Evolutionary conservation across 2,329 filamentous ascomycete genomes (phyloP).

Genomic region (Phialophora macrospora): DNA sequence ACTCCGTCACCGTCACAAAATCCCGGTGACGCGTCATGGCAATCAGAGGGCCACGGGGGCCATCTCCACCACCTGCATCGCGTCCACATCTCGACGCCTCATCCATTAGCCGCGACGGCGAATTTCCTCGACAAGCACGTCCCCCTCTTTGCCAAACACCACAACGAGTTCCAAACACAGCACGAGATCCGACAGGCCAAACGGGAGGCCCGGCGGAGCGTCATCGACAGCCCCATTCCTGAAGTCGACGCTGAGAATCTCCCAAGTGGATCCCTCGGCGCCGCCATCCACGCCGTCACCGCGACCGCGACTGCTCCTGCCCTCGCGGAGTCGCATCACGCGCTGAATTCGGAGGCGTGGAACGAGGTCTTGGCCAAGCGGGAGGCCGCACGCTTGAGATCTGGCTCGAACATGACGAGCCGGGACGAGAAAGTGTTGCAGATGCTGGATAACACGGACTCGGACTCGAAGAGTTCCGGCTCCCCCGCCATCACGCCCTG

Average conservation of each 20-base stretch:
- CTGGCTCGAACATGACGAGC: conserved; percentile 16
- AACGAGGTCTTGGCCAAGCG: conserved; percentile 28
- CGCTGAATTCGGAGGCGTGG: conserved; percentile 26
- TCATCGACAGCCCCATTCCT: conserved; percentile 26
- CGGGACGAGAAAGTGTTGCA: background rate
- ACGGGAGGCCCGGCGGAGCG: conserved; percentile 27
- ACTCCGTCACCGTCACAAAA: conserved; percentile 23
- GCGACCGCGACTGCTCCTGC: conserved; percentile 13
- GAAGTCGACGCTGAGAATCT: conserved; percentile 23
- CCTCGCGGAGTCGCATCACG: conserved; percentile 13
- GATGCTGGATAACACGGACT: conserved; percentile 1
- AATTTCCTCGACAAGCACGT: conserved; percentile 33
- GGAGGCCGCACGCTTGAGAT: conserved; percentile 26
- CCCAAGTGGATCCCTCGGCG: conserved; percentile 1
- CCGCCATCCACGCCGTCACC: conserved; percentile 23
- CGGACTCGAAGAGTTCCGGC: conserved; percentile 15
- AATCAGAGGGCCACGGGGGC: background rate
- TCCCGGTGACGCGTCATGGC: conserved; percentile 22
- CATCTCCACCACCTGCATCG: conserved; percentile 17
- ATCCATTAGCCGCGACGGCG: conserved; percentile 25
- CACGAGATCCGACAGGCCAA: conserved; percentile 22
- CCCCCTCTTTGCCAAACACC: conserved; percentile 32
- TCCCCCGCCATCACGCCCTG: conserved; percentile 18
- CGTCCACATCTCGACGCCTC: conserved; percentile 31
- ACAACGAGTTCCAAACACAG: conserved; percentile 24